A percentile compares a stretch with the other conserved stretches of the same genome.
phyloP scores from a whole-genome alignment of 1,284 basidiomycete species.

The Rhodotorula sp. region DNA sequence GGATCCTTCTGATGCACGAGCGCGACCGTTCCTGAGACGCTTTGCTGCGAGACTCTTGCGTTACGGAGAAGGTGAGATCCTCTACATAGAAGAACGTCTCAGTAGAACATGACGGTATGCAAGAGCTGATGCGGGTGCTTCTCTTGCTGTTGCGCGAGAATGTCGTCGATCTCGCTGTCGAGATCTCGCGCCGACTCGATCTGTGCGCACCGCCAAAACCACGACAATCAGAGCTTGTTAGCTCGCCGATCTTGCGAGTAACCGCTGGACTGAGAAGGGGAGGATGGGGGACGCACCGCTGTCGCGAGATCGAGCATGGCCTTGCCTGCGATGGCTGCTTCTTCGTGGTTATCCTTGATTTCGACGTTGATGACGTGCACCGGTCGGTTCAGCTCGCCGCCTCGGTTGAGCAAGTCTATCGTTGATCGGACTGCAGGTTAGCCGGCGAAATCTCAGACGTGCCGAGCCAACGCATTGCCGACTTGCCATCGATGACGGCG shows the following conservation, averaged over 20 bases:
- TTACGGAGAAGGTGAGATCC: too few species aligned
- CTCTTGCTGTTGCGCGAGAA: conserved; percentile 78
- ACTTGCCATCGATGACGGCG: conserved; percentile 91
- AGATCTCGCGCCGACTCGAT: conserved; percentile 82
- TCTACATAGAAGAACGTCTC: too few species aligned
- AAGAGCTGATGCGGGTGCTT: conserved; percentile 88
- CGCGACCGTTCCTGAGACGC: too few species aligned
- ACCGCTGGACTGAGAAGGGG: not conserved
- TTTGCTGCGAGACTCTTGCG: too few species aligned
- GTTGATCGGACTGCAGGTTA: too few species aligned
- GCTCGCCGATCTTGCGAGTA: not conserved
- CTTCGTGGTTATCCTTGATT: conserved; percentile 99
- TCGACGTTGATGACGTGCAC: conserved; percentile 98
- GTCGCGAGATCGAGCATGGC: conserved; percentile 91
- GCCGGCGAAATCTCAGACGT: too few species aligned
- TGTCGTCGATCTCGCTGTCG: conserved; percentile 84
- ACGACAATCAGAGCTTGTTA: not conserved
- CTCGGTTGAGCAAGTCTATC: conserved; percentile 83
- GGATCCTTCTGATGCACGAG: too few species aligned
- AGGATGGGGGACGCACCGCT: conserved; percentile 61
- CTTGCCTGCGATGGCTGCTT: conserved; percentile 90
- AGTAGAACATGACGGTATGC: conserved; percentile 88
- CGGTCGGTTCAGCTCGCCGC: conserved; percentile 86
- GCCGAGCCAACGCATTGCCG: too few species aligned
- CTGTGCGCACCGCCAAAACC: conserved; percentile 52